Evolutionary conservation across 805 yeast species (phyloP), one percentile per base, ranked within the genome.

Genomic region (Wickerhamomyces chaumierensis): DNA sequence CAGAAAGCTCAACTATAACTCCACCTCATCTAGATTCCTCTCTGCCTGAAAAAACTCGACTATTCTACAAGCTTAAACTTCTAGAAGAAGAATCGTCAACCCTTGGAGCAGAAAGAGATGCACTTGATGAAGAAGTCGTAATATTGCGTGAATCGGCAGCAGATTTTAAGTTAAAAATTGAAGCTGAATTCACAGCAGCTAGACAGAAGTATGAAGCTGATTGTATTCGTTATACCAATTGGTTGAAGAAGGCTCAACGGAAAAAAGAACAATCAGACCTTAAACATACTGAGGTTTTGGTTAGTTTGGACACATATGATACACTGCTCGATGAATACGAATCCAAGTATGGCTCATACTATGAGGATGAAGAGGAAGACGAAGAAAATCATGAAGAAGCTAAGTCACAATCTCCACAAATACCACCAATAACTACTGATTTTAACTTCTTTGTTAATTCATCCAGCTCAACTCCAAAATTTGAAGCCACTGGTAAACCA

Each of bases 131-230:
- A 7, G 36, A 41, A 21, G 36, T 37, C 3, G 42, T 31, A 13
- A 33, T 23, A 18, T 8, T 40, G 1, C 31, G 18, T 2, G 37
- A 25, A 9, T 32, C 34, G 28, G 47, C 48, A 4, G 43, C 43
- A 3, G 31, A 31, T 7, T 33, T 49, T 4, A 36, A 41, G 34
- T 29, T 33, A 15, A 38, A 45, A 14, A 52, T 54, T 1, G 36
- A 37, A 11, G 42, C 34, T 4, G 52, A 51, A 0, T 33, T 47
- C n/a, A 37, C 37, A 14, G 43, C 38, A 18, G 52, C 54, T 2
- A 37, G 42, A 31, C 27, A 35, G 41, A 48, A 43, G 36, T 44
- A 42, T 29, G 40, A 40, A 3, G 42, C 46, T 9, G 31, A 39
- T 2, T 21, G 42, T 16, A 37, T 36, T 12, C 40, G 36, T 19